Percentiles rank a stretch among this genome's conserved stretches.
Conservation (phyloP, 169 alveolate species). For the Plasmodium berghei region DNA sequence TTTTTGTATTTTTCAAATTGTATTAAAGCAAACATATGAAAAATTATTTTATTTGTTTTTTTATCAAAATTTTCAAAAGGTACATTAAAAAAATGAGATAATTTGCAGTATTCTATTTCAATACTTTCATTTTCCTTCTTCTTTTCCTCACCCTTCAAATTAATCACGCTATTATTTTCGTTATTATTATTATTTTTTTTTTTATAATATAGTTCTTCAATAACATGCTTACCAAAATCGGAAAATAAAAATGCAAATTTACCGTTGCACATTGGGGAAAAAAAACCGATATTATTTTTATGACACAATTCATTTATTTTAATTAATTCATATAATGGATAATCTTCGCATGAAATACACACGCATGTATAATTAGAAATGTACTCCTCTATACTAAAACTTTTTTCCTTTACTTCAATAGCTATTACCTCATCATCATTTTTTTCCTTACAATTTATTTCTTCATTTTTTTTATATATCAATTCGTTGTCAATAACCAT, state of each 20-base stretch:
- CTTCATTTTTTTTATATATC: conserved; percentile 17
- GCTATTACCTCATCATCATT: neutral
- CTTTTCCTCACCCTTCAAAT: neutral
- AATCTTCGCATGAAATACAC: conserved; percentile 77
- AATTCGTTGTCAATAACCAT: conserved; percentile 44
- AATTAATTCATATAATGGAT: conserved; percentile 80
- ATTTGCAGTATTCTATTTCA: conserved; percentile 78
- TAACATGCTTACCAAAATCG: conserved; percentile 79
- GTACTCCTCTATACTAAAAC: conserved; percentile 16
- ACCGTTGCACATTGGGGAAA: conserved; percentile 79
- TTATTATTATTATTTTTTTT: conserved; percentile 7
- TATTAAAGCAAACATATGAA: conserved; percentile 76
- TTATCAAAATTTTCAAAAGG: conserved; percentile 43
- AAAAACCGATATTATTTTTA: conserved; percentile 76
- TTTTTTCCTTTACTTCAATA: neutral
- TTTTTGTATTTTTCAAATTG: conserved; percentile 42
- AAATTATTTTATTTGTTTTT: conserved; percentile 62
- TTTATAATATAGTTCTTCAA: conserved; percentile 77
- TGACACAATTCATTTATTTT: conserved; percentile 75
- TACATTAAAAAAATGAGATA: conserved; percentile 76
- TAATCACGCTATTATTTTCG: neutral
- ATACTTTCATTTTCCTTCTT: conserved; percentile 55
- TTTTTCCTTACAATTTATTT: neutral
- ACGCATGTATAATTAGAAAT: conserved; percentile 64
- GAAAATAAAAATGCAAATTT: conserved; percentile 81